Percentiles rank a stretch among this genome's conserved stretches.
These are phyloP conservation scores for Colletotrichum liaoningense DNA, from an alignment of 2,329 filamentous ascomycete species.

Conservation along the genomic window DNA sequence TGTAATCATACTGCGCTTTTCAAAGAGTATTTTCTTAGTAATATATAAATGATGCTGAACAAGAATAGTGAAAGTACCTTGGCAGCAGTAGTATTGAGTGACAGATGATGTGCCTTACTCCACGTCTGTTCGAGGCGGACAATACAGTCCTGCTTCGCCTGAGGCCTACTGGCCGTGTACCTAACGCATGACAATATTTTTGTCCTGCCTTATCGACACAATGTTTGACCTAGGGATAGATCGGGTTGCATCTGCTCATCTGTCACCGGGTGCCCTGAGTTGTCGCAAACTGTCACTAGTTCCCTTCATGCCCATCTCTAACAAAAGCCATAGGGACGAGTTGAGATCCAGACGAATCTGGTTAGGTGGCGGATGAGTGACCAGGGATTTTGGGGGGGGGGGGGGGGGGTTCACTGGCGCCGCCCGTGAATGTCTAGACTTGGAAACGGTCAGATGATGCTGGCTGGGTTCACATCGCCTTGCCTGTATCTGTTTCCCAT, in stretches of 20 bases:
- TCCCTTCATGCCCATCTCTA: not conserved
- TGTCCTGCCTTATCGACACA: not conserved
- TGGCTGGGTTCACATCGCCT: conserved; percentile 4
- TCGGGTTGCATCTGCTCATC: not conserved
- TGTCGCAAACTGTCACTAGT: conserved; percentile 2
- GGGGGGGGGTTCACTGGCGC: not conserved
- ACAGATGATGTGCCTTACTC: not conserved
- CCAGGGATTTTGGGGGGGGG: no score
- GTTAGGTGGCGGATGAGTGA: not conserved
- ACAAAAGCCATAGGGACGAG: not conserved
- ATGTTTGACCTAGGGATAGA: not conserved
- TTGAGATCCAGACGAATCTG: conserved; percentile 1
- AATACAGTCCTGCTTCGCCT: not conserved
- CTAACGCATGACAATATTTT: not conserved
- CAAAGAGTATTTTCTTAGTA: no score
- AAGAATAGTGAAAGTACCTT: no score
- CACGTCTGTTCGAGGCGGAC: no score
- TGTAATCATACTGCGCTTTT: no score
- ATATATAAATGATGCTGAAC: no score
- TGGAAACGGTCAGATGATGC: conserved; percentile 28
- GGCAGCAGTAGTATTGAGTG: no score
- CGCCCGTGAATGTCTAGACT: conserved; percentile 9
- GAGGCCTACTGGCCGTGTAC: not conserved
- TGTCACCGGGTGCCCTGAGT: not conserved
- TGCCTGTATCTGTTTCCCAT: not conserved